Evolutionary conservation across 345 rosid genomes (phyloP).

Genomic region (Populus davidiana): DNA sequence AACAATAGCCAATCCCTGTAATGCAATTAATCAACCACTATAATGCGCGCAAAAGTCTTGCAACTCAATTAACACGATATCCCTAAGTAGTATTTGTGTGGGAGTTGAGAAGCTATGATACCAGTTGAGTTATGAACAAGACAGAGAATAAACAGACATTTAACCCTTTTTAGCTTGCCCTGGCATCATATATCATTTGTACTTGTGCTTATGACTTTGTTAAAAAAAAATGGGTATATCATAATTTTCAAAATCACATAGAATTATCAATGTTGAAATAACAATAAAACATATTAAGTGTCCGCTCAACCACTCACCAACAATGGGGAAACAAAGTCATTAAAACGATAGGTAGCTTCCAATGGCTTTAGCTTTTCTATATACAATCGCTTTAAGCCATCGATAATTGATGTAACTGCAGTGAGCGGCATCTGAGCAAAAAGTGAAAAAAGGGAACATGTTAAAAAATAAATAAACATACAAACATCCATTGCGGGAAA

Average conservation of each 20-base stretch:
- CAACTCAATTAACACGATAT: background rate
- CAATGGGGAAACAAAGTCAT: slow-evolving; percentile 31
- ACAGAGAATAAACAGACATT: too few species aligned
- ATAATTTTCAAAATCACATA: too few species aligned
- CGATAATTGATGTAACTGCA: slow-evolving; percentile 30
- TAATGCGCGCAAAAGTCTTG: background rate
- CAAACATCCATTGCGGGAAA: background rate
- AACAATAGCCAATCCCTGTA: too few species aligned
- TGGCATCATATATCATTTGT: too few species aligned
- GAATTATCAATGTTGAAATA: background rate
- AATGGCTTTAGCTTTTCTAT: slow-evolving; percentile 29
- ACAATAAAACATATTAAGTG: too few species aligned
- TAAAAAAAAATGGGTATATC: too few species aligned
- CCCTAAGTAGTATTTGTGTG: background rate
- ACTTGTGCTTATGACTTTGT: too few species aligned
- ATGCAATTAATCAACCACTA: too few species aligned
- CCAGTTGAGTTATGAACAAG: background rate
- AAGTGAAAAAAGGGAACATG: background rate
- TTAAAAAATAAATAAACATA: background rate
- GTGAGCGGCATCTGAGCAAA: slow-evolving; percentile 39
- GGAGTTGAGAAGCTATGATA: background rate
- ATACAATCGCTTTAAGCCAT: slow-evolving; percentile 31
- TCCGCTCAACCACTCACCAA: slow-evolving; percentile 18
- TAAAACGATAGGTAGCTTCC: slow-evolving; percentile 29
- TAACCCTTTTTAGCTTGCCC: too few species aligned